Evolutionary conservation across 768 basidiomycete species (phyloP), one percentile per base, ranked within the genome.

Genomic region (Tubosaeta brunneosetosa): DNA sequence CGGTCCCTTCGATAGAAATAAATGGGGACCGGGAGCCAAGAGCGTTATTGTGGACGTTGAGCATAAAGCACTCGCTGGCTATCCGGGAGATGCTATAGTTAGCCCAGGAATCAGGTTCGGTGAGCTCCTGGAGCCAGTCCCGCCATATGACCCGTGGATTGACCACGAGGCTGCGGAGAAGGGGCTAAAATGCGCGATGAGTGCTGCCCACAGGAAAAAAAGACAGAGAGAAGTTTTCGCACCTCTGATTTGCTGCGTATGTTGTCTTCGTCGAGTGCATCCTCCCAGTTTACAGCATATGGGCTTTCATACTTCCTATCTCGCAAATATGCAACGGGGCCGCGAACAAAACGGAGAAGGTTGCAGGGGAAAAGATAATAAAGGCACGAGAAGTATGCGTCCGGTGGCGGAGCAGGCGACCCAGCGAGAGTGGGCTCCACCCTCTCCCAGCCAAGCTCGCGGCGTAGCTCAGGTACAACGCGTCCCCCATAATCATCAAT

Each of bases 331-430:
- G 70, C 66, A 9, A 77, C 74, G 1, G 94, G 90, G 46, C 77
- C 73, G 47, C 84, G 82, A 49, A 94, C 69, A 67, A 97, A 97
- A 49, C 78, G 80, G 52, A 95, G 73, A 38, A 89, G 76, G 71
- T 94, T 97, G 70, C 85, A 88, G 1, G 94, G 94, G 73, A 91
- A 97, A 44, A 94, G 81, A 61, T 91, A 94, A 71, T 94, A 95
- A 55, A 97, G 74, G 42, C 78, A 78, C 2, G 85, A 85, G 71
- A 93, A 93, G 62, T 81, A 89, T 41, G 73, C 77, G 17, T 82
- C 77, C 14, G 83, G 77, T 4, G 82, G 79, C 16, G 89, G 87
- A 2, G 80, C 71, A 27, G 73, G 68, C 13, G 81, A 77, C 1
- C 74, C 74, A 10, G 78, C 73, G 63, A 88, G 83, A 1, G 81